phyloP scores from a whole-genome alignment of 139 green algal genomes.

The Chloropicon primus region DNA sequence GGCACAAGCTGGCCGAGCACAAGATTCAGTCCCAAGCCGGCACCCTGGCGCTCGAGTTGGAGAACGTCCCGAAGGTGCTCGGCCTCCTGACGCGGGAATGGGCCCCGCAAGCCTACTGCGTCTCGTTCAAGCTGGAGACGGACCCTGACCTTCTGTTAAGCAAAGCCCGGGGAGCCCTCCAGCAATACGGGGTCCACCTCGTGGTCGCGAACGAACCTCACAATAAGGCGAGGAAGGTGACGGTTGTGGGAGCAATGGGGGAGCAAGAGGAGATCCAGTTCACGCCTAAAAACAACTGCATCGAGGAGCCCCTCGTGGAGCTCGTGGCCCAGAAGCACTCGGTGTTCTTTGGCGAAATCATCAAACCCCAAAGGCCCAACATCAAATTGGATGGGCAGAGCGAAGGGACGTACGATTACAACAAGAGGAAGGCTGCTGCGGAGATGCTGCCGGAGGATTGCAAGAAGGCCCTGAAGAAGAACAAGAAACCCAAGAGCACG shows the following conservation, averaged over 20 bases:
- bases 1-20: slow-evolving; percentile 77
- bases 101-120: slow-evolving; percentile 64
- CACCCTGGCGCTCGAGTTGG: slow-evolving; percentile 35
- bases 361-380: too few relatives aligned
- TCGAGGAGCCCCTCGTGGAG: background rate
- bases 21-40: slow-evolving; percentile 86
- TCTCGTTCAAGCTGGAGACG: slow-evolving; percentile 98
- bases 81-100: slow-evolving; percentile 55
- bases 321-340: background rate
- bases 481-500: background rate
- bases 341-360: background rate
- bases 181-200: slow-evolving; percentile 64
- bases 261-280: background rate
- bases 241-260: background rate
- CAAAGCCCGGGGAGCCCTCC: slow-evolving; percentile 41
- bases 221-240: slow-evolving; percentile 12
- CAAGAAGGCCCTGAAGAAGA: background rate
- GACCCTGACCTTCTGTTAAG: slow-evolving; percentile 30
- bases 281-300: background rate
- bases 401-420: too few relatives aligned
- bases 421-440: too few relatives aligned
- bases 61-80: slow-evolving; percentile 86
- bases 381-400: too few relatives aligned
- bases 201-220: slow-evolving; percentile 92
- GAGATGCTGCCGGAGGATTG: background rate